phyloP scores from a whole-genome alignment of 352 stramenopile genomes.

The Phytopythium sindhum region DNA sequence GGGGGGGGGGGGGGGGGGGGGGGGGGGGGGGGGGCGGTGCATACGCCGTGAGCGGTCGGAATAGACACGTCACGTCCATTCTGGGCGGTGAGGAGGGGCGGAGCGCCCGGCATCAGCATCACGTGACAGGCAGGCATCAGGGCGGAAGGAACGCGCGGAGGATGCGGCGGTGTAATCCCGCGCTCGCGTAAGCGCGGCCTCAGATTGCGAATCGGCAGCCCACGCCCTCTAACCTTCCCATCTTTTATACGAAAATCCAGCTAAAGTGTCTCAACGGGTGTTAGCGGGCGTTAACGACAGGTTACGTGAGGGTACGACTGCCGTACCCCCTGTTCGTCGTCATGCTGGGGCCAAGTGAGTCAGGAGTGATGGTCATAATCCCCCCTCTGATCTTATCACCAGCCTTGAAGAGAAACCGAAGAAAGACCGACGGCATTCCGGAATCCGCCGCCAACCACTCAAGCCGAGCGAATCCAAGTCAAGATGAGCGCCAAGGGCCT shows the following conservation, averaged over 20 bases:
- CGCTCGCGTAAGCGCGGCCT: neutral
- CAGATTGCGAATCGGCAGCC: neutral
- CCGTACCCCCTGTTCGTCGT: neutral
- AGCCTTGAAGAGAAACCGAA: neutral
- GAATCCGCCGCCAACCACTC: constrained; percentile 3
- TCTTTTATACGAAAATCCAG: neutral
- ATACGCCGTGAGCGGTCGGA: neutral
- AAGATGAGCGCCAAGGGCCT: constrained; percentile 17
- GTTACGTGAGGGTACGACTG: neutral
- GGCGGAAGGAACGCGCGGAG: neutral
- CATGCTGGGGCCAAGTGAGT: neutral
- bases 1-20: too few relatives aligned
- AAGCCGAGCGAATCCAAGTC: neutral
- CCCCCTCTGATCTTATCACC: neutral
- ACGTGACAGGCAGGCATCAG: too few relatives aligned
- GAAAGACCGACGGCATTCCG: neutral
- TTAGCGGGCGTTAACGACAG: neutral
- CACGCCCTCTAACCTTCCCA: constrained; percentile 1
- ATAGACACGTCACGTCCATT: neutral
- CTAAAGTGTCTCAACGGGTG: neutral
- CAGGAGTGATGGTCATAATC: neutral
- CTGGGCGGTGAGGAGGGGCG: neutral
- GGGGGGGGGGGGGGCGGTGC: too few relatives aligned
- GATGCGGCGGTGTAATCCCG: constrained; percentile 1
- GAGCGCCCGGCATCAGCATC: too few relatives aligned